A percentile compares a stretch with the other conserved stretches of the same genome.
These are phyloP conservation scores for Cordyceps farinosa DNA, from an alignment of 2,329 filamentous ascomycete species.

Conservation along the genomic window DNA sequence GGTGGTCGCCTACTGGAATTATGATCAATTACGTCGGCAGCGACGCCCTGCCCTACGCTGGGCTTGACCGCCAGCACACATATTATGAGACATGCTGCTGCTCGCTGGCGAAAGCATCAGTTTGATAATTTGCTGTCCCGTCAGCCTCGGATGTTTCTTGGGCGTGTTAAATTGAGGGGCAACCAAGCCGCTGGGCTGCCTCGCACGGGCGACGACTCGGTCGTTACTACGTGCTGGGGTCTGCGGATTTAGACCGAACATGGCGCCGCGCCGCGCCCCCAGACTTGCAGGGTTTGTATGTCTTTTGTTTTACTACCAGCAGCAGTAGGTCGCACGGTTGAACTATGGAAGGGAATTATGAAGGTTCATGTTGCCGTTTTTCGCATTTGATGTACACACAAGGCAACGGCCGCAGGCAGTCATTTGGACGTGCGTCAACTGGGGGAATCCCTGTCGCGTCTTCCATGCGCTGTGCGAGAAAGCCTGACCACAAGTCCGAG, in stretches of 20 bases:
- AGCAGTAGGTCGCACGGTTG: neutral
- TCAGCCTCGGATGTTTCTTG: conserved; percentile 7
- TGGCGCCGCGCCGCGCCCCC: neutral
- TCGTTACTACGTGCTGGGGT: conserved; percentile 1
- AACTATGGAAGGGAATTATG: no score
- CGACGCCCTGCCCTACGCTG: neutral
- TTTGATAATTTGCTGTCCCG: neutral
- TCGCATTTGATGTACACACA: neutral
- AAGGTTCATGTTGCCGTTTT: neutral
- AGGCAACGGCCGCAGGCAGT: neutral
- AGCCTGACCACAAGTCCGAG: neutral
- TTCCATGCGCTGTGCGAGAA: neutral
- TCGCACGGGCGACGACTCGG: conserved; percentile 5
- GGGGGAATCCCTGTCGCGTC: neutral
- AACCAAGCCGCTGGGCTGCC: conserved; percentile 2
- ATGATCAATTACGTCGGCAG: neutral
- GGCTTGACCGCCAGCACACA: neutral
- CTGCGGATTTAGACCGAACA: conserved; percentile 5
- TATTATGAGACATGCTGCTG: neutral
- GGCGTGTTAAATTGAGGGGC: conserved; percentile 10
- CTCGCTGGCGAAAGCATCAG: neutral
- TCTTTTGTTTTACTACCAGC: neutral
- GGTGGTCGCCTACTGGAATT: neutral
- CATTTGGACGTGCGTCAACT: neutral
- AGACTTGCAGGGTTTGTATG: neutral